Evolutionary conservation across 306 rosid species (phyloP), one percentile per base, ranked within the genome.

Genomic region (Cucumis hystrix): DNA sequence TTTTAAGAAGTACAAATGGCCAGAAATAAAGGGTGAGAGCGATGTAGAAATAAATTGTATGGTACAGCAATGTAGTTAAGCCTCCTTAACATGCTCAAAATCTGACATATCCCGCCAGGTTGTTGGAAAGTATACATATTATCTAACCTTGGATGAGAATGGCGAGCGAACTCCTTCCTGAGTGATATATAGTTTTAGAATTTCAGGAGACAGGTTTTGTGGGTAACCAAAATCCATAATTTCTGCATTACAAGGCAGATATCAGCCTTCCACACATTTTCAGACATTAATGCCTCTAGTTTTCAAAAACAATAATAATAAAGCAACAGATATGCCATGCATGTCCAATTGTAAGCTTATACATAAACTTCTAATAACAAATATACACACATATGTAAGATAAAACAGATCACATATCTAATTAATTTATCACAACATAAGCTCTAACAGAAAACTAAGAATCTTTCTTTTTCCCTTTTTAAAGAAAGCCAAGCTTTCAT

Each of bases 161-260:
- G 98, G 98, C 7, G 98, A 94, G 66, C 96, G 98, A 81, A 94
- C 98, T 69, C 98, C 98, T 91, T 94, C 98, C 76, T 94, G 98
- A 30, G 98, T 94, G 73, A 94, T 94, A 79, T 94, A 94, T 79
- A 94, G 91, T 89, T 94, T 94, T 62, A 94, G 89, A 86, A 91
- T 94, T 87, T 94, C 98, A 0, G 98, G 96, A 76, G 98, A 94
- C 70, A 94, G 98, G 83, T 94, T 94, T 87, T 94, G 98, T 10
- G 98, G 98, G 82, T 94, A 94, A 81, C 98, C 98, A 69, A 94
- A 94, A 84, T 94, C 98, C 98, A 94, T 94, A 79, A 91, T 94
- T 89, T 94, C 98, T 94, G 94, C 88, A 83, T 81, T 73, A 15
- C 57, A 47, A 74, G 71, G 80, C 62, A 23, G 33, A 79, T 35